Percentiles rank a stretch among this genome's conserved stretches.
phyloP scores from a whole-genome alignment of 257 asterid genomes.

The Jacaranda copaia region DNA sequence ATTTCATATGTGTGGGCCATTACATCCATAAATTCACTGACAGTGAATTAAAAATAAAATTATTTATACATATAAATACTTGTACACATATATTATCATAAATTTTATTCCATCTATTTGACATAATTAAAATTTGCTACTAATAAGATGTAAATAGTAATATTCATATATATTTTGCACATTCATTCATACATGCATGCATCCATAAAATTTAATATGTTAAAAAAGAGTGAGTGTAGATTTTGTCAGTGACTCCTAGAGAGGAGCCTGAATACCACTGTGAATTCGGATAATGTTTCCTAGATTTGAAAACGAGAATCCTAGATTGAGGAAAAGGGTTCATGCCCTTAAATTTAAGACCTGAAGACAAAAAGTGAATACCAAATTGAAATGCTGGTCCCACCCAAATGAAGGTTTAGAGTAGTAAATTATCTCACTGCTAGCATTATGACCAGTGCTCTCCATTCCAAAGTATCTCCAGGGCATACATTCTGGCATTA shows the following conservation, averaged over 20 bases:
- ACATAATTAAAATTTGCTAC: not conserved
- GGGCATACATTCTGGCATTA: not conserved
- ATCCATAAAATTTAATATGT: not conserved
- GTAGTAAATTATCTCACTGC: slow-evolving; percentile 15
- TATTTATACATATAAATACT: not conserved
- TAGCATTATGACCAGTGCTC: not conserved
- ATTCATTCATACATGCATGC: not conserved
- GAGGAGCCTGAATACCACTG: not conserved
- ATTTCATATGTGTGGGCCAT: not conserved
- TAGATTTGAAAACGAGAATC: not conserved
- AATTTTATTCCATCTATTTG: not conserved
- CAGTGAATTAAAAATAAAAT: not conserved
- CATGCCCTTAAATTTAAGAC: not conserved
- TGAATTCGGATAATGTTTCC: not conserved
- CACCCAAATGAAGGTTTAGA: not conserved
- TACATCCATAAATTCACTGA: not conserved
- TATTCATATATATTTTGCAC: not conserved
- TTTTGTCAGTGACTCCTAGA: slow-evolving; percentile 11
- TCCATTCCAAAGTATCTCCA: not conserved
- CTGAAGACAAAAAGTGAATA: not conserved
- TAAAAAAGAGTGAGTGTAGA: not conserved
- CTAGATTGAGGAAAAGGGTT: not conserved
- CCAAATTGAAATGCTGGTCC: not conserved
- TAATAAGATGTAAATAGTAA: not conserved
- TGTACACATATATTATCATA: not conserved